These are phyloP conservation scores for Ambrosiella xylebori DNA, from an alignment of 2,329 filamentous ascomycete genomes.

Conservation along the genomic window DNA sequence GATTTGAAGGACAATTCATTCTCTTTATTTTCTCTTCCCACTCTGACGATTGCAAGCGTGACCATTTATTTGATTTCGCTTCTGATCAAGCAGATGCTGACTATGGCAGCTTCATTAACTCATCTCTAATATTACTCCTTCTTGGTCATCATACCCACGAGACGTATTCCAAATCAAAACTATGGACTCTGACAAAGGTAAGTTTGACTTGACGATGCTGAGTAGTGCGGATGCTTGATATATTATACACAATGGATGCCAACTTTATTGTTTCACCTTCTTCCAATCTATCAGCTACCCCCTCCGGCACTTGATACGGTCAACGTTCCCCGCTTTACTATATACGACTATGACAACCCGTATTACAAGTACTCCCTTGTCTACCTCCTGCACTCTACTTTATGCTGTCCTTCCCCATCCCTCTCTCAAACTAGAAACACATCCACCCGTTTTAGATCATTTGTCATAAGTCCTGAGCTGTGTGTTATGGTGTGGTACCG, in stretches of 20 bases:
- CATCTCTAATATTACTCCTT: background rate
- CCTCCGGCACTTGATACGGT: background rate
- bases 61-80: background rate
- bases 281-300: background rate
- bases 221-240: background rate
- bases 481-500: background rate
- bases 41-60: background rate
- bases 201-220: background rate
- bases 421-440: background rate
- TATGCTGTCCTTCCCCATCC: background rate
- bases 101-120: background rate
- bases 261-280: background rate
- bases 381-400: background rate
- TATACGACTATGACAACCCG: background rate
- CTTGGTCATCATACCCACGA: background rate
- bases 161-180: background rate
- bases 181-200: background rate
- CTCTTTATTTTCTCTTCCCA: background rate
- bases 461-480: background rate
- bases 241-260: background rate
- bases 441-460: background rate
- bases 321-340: background rate
- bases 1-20: background rate
- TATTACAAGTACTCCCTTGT: slow-evolving; percentile 1
- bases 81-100: background rate